Evolutionary conservation across 352 stramenopile genomes (phyloP).

Genomic region (Globisporangium carolinianum): DNA sequence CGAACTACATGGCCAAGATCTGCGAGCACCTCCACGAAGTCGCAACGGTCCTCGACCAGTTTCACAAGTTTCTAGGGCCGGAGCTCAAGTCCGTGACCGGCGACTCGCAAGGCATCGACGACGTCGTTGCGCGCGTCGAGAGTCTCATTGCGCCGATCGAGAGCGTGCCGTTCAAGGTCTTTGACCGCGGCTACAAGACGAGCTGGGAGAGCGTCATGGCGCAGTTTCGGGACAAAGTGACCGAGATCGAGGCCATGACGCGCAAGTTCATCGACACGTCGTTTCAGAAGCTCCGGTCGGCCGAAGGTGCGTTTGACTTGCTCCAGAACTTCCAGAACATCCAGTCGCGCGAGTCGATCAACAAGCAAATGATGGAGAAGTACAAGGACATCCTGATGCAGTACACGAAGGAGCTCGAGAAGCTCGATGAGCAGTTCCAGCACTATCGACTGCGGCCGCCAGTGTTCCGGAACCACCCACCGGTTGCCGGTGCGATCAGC

Average conservation of each 20-base stretch:
- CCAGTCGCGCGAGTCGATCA: conserved; percentile 92
- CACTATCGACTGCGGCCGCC: conserved; percentile 72
- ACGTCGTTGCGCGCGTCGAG: conserved; percentile 88
- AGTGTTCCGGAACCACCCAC: conserved; percentile 92
- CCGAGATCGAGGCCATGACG: conserved; percentile 94
- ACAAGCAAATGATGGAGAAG: conserved; percentile 96
- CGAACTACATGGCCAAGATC: conserved; percentile 95
- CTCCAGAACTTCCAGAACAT: conserved; percentile 98
- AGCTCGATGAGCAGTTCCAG: conserved; percentile 88
- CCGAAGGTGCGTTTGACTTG: conserved; percentile 93
- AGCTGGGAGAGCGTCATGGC: conserved; percentile 94
- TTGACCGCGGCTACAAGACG: conserved; percentile 92
- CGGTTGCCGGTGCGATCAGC: conserved; percentile 79
- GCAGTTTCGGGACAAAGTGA: conserved; percentile 91
- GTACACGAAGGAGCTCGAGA: conserved; percentile 94
- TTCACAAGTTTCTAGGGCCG: conserved; percentile 93
- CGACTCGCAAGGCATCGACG: conserved; percentile 91
- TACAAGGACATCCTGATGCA: conserved; percentile 96
- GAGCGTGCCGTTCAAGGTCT: conserved; percentile 90
- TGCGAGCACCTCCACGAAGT: conserved; percentile 93
- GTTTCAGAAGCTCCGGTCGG: conserved; percentile 93
- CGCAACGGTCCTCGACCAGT: conserved; percentile 90
- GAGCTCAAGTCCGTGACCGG: conserved; percentile 95
- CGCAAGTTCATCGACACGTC: conserved; percentile 93
- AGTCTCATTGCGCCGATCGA: conserved; percentile 83